Conservation (phyloP, 306 rosid genomes). For the Senna siamea region DNA sequence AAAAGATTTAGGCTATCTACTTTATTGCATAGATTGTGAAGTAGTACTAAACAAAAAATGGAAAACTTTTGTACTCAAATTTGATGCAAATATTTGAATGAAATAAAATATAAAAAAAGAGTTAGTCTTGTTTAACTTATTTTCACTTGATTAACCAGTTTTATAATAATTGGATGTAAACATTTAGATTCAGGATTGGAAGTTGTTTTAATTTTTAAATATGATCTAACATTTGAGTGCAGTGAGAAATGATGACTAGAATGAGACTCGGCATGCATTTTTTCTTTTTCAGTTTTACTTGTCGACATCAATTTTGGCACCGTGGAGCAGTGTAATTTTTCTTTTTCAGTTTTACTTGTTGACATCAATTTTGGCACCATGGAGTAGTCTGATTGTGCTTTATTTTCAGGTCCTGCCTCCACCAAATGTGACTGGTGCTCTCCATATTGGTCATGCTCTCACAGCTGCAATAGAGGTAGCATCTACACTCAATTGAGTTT, state of each 20-base stretch:
- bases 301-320: background rate
- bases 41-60: background rate
- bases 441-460: slow-evolving; percentile 97
- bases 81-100: background rate
- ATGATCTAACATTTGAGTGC: background rate
- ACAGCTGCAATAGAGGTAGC: slow-evolving; percentile 89
- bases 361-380: background rate
- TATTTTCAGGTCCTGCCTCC: slow-evolving; percentile 88
- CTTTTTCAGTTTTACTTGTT: background rate
- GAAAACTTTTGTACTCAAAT: background rate
- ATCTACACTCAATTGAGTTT: slow-evolving; percentile 13
- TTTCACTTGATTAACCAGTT: background rate
- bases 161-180: background rate
- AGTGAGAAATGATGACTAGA: background rate
- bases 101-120: background rate
- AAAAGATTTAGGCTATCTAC: background rate
- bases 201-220: background rate
- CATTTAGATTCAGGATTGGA: background rate
- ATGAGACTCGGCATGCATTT: background rate
- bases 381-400: background rate
- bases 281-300: background rate
- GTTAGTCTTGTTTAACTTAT: background rate
- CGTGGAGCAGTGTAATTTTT: background rate
- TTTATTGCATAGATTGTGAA: background rate
- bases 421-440: slow-evolving; percentile 96